phyloP scores from a whole-genome alignment of 352 stramenopile genomes.

The Pythium rishiriense region DNA sequence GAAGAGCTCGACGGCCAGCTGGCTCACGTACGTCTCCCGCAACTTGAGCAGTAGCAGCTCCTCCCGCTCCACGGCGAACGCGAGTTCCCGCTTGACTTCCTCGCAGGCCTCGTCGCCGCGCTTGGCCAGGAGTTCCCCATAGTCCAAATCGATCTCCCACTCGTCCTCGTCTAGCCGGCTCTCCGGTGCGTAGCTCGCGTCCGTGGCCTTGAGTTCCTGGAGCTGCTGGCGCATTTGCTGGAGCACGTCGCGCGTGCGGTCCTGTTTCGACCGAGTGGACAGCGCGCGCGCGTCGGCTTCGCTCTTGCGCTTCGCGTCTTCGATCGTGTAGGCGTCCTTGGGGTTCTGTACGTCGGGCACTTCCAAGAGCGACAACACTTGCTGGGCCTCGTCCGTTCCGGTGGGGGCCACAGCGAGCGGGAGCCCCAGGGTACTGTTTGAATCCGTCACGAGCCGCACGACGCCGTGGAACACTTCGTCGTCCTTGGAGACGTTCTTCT shows the following conservation, averaged over 20 bases:
- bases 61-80: slow-evolving; percentile 76
- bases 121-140: slow-evolving; percentile 62
- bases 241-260: slow-evolving; percentile 87
- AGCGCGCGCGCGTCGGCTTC: slow-evolving; percentile 79
- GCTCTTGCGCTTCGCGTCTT: slow-evolving; percentile 90
- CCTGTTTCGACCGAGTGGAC: slow-evolving; percentile 75
- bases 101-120: slow-evolving; percentile 82
- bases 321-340: slow-evolving; percentile 87
- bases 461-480: slow-evolving; percentile 58
- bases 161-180: slow-evolving; percentile 67
- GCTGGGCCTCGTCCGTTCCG: slow-evolving; percentile 12
- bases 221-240: slow-evolving; percentile 82
- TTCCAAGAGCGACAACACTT: slow-evolving; percentile 40
- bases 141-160: slow-evolving; percentile 89
- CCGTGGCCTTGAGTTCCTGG: slow-evolving; percentile 55
- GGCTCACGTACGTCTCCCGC: slow-evolving; percentile 69
- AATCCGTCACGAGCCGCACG: slow-evolving; percentile 42
- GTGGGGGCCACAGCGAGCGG: slow-evolving; percentile 14
- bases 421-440: slow-evolving; percentile 39
- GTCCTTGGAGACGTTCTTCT: slow-evolving; percentile 34
- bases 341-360: slow-evolving; percentile 73
- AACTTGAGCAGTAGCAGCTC: slow-evolving; percentile 88
- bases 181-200: slow-evolving; percentile 52
- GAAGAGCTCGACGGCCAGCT: slow-evolving; percentile 73
- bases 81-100: slow-evolving; percentile 86